Conservation (phyloP, 768 basidiomycete species). For the Boletus subcaerulescens region DNA sequence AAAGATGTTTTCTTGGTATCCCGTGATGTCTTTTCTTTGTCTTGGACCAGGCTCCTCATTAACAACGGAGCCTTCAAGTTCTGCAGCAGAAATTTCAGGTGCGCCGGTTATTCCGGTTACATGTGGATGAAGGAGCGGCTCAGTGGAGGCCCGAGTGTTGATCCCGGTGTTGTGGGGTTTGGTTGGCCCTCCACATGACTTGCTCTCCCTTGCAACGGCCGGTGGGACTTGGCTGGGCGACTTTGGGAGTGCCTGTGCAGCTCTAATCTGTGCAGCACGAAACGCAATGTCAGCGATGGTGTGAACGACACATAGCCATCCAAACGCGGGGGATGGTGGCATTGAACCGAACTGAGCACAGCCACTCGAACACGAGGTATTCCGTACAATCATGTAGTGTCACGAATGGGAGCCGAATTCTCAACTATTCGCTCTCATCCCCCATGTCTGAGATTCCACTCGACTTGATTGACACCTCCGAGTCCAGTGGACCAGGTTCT, state of each 20-base stretch:
- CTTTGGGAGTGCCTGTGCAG: conserved; percentile 32
- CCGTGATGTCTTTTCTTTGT: background rate
- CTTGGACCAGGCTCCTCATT: background rate
- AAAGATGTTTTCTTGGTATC: background rate
- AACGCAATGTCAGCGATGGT: conserved; percentile 58
- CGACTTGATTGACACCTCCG: too few relatives aligned
- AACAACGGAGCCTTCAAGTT: background rate
- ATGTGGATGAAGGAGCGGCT: background rate
- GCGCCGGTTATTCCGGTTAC: background rate
- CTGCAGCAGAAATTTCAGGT: background rate
- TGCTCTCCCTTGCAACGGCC: background rate
- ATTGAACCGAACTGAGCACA: conserved; percentile 33
- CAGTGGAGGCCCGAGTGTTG: background rate
- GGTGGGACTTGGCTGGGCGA: background rate
- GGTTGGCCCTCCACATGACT: background rate
- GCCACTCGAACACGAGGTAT: conserved; percentile 4
- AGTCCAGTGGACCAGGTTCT: background rate
- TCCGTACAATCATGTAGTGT: too few relatives aligned
- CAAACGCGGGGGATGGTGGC: conserved; percentile 69
- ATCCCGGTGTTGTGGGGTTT: background rate
- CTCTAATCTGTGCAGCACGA: conserved; percentile 60
- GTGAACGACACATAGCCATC: conserved; percentile 67
- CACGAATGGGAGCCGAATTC: too few relatives aligned
- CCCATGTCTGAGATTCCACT: too few relatives aligned
- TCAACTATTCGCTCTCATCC: too few relatives aligned